phyloP scores from a whole-genome alignment of 495 filamentous ascomycete genomes.

The Tuber microsphaerosporum region DNA sequence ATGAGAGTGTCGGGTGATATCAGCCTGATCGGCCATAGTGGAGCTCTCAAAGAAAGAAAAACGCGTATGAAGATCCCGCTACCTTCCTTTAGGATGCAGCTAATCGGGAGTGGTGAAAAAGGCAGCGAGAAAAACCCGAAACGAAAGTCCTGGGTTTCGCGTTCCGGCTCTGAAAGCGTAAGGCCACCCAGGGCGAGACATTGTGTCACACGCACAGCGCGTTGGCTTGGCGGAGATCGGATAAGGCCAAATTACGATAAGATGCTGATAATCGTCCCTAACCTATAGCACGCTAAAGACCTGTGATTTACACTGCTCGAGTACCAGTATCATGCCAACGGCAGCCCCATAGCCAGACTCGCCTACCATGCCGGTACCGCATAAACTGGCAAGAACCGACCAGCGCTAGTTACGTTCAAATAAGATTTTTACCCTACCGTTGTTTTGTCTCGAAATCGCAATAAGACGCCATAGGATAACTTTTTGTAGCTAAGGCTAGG shows the following conservation, averaged over 20 bases:
- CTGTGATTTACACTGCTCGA: no score
- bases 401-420: no score
- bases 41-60: not conserved
- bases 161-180: not conserved
- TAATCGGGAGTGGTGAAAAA: not conserved
- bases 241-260: not conserved
- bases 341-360: not conserved
- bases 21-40: conserved; percentile 37
- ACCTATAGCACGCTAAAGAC: not conserved
- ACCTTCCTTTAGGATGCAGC: not conserved
- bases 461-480: no score
- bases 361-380: not conserved
- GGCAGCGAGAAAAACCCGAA: not conserved
- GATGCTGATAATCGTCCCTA: not conserved
- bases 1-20: conserved; percentile 43
- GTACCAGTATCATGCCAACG: no score
- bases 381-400: no score
- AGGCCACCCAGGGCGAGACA: not conserved
- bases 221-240: not conserved
- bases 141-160: not conserved
- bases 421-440: no score
- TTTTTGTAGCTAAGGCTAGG: no score
- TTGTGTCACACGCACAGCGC: not conserved
- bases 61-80: not conserved
- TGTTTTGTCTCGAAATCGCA: no score